phyloP scores from a whole-genome alignment of 257 asterid genomes.

The Gentiana straminea region DNA sequence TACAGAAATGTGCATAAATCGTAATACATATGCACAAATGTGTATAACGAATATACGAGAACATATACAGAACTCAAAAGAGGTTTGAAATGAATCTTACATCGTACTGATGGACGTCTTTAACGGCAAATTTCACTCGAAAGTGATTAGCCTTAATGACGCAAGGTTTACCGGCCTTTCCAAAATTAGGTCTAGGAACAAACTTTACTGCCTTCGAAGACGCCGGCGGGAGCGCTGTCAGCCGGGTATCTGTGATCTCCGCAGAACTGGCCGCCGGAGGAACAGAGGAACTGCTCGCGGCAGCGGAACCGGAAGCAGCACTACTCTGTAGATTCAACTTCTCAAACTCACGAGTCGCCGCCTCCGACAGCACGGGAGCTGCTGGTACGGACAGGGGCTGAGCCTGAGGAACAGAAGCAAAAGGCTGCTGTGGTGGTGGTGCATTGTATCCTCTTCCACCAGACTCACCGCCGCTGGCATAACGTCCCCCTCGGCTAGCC shows the following conservation, averaged over 20 bases:
- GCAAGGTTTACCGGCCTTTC: conserved; percentile 21
- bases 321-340: conserved; percentile 18
- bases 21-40: no score
- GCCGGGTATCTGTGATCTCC: background rate
- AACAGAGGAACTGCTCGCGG: conserved; percentile 1
- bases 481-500: conserved; percentile 23
- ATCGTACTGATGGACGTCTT: conserved; percentile 63
- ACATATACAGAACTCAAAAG: no score
- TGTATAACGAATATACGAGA: no score
- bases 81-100: conserved; percentile 22
- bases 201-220: conserved; percentile 37
- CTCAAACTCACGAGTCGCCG: conserved; percentile 20
- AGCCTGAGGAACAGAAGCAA: background rate
- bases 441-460: conserved; percentile 12
- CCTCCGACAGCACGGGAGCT: conserved; percentile 5
- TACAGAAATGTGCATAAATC: no score
- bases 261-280: background rate
- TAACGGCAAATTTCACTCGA: conserved; percentile 34
- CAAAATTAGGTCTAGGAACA: conserved; percentile 54
- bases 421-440: conserved; percentile 9
- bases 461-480: conserved; percentile 17
- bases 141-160: conserved; percentile 59
- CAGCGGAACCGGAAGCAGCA: conserved; percentile 15
- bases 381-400: background rate
- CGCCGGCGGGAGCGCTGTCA: conserved; percentile 21